phyloP scores from a whole-genome alignment of 345 rosid genomes.

The Eucalyptus polyanthemos region DNA sequence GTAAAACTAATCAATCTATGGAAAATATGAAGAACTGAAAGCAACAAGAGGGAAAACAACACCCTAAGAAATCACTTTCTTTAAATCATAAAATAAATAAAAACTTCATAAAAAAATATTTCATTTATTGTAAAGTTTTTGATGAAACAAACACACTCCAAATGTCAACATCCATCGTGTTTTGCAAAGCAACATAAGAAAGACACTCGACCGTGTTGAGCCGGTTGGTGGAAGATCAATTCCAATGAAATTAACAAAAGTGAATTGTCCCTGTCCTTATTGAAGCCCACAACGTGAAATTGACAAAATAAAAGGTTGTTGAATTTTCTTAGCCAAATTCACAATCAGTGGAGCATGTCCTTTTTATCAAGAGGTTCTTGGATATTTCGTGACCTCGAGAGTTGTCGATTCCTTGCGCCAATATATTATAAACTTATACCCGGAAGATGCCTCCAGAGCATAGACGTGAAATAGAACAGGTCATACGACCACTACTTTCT shows the following conservation, averaged over 20 bases:
- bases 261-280: background rate
- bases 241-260: background rate
- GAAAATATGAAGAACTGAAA: too few relatives aligned
- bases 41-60: too few relatives aligned
- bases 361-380: background rate
- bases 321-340: background rate
- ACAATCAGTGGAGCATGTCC: background rate
- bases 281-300: background rate
- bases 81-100: too few relatives aligned
- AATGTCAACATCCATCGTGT: background rate
- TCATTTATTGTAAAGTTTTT: rapidly evolving
- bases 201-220: background rate
- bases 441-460: background rate
- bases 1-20: too few relatives aligned
- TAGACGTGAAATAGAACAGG: too few relatives aligned
- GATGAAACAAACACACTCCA: too few relatives aligned
- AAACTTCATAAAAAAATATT: too few relatives aligned
- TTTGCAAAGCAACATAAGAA: background rate
- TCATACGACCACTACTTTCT: background rate
- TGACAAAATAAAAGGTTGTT: background rate
- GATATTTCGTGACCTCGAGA: background rate
- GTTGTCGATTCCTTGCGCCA: background rate
- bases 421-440: background rate
- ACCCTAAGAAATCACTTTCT: too few relatives aligned
- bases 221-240: background rate